Base-by-base conservation (phyloP, 805 yeast genomes). In the Myxozyma sirexii region DNA sequence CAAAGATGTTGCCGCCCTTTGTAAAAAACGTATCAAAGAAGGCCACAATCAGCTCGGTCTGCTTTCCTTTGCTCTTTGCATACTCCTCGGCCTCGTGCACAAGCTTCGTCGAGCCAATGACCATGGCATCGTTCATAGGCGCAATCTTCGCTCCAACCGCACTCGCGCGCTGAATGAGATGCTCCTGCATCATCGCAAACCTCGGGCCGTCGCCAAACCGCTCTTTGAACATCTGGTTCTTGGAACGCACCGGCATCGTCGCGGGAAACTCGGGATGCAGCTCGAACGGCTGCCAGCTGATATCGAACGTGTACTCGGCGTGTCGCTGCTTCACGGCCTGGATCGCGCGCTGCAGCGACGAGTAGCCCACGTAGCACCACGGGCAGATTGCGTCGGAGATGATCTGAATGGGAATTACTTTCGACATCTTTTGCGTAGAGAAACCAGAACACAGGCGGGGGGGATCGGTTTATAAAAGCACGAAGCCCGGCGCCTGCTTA, bases 361-460 rank as follows among this genome's bases (percentile, higher is more conserved):
- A 33, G 38, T 51, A 42, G 41, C 64, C 64, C 13, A 60, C 54
- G 42, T 60, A 60, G 54, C 64, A 60, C 64, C 64, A 60, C 29
- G 64, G 64, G 33, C 64, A 60, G 33, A 60, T 46, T 17, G 53
- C 61, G 49, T 60, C 64, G 3, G 64, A 60, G 15, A 60, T 42
- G 27, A 60, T 53, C 4, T 54, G 43, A 35, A 60, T 60, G 1
- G 53, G 54, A 19, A 60, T 53, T 13, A 45, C 44, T 5, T 57
- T 26, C 55, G 46, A 29, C 33, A 29, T 29, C n/a, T n/a, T n/a
- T n/a, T 53, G 17, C 17, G 21, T n/a, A 6, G 23, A 42, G 45
- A 8, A 42, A 23, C 3, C n/a, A 42, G 29, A 29, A 23, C 19
- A n/a, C 19, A 29, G 2, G n/a, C 2, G 37, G n/a, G 15, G 15